Base-by-base conservation (phyloP, 2,329 filamentous ascomycete genomes). In the Cordyceps sp. region DNA sequence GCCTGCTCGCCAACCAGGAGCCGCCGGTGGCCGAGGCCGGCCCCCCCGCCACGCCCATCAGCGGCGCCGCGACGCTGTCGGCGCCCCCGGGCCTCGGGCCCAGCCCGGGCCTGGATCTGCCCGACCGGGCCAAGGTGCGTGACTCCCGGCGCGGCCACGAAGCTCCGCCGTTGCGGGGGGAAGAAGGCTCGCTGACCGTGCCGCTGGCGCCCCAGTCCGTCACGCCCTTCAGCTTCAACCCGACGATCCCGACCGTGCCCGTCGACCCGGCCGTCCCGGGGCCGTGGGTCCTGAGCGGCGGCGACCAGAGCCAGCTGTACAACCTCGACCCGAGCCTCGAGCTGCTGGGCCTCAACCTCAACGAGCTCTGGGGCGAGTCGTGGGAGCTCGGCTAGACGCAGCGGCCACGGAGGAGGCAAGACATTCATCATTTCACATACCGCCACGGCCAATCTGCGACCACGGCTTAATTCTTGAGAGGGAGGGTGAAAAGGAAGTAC, bases 311-410 rank as follows among this genome's bases (percentile, higher is more conserved):
- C 18, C 54, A 56, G 40, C 53, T 49, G 1, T 59, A 64, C 29
- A 67, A 66, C 39, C 58, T 65, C 20, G 66, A 69, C 35, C 64
- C 66, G 36, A 68, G 59, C 41, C 57, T 69, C 31, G 66, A 69
- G 42, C 49, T 65, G 27, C 48, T 69, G 30, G 66, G 65, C 4
- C 54, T 66, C 33, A 66, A 69, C 38, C 46, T 70, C 31, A 67
- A 68, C 37, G 65, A 69, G 39, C 52, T 70, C 33, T 70, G 66
- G 66, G 65, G 62, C 26, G 64, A 66, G 39, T 55, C 55, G 33
- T 61, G 58, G 58, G 57, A 59, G 39, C 43, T 57, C 37, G 55
- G 54, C 34, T 56, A 42, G 47, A 10, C 14, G 14, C 9, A 30
- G 14, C 27, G 18, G n/a, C n/a, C n/a, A n/a, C n/a, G n/a, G n/a